Evolutionary conservation across 495 filamentous ascomycete genomes (phyloP).

Genomic region (Elasticomyces elasticus): DNA sequence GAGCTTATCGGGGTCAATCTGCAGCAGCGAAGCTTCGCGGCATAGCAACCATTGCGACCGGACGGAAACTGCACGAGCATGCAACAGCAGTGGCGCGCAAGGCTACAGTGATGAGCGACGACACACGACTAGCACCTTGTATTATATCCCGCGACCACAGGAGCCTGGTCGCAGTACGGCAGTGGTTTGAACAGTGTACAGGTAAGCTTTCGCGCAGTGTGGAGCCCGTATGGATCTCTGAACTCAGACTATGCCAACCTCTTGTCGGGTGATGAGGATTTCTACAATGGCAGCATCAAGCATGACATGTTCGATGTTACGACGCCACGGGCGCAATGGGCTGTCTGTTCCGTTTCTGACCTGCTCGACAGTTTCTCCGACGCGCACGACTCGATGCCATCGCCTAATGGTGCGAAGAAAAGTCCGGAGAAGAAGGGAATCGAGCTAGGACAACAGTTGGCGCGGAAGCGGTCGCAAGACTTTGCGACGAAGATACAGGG

Average conservation of each 20-base stretch:
- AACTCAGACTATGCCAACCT: neutral
- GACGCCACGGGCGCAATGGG: neutral
- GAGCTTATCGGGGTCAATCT: neutral
- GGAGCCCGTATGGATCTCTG: neutral
- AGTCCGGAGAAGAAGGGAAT: constrained; percentile 28
- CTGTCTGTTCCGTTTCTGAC: constrained; percentile 3
- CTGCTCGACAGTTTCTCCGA: neutral
- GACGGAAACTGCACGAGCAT: neutral
- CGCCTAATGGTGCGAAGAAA: constrained; percentile 17
- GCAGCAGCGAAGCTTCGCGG: neutral
- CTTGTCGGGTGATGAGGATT: neutral
- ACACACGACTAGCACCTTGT: neutral
- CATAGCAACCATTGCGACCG: neutral
- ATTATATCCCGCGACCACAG: neutral
- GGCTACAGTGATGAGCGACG: neutral
- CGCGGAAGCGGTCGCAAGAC: constrained; percentile 16
- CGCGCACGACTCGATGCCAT: constrained; percentile 12
- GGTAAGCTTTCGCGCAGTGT: neutral
- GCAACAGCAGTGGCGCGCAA: neutral
- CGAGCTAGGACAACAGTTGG: constrained; percentile 40
- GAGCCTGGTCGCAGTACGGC: neutral
- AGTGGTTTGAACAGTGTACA: no score
- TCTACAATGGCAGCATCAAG: neutral
- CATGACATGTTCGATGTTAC: constrained; percentile 1
- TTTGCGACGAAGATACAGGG: constrained; percentile 18